Evolutionary conservation across 306 rosid genomes (phyloP).

Genomic region (Prunus fruticosa): DNA sequence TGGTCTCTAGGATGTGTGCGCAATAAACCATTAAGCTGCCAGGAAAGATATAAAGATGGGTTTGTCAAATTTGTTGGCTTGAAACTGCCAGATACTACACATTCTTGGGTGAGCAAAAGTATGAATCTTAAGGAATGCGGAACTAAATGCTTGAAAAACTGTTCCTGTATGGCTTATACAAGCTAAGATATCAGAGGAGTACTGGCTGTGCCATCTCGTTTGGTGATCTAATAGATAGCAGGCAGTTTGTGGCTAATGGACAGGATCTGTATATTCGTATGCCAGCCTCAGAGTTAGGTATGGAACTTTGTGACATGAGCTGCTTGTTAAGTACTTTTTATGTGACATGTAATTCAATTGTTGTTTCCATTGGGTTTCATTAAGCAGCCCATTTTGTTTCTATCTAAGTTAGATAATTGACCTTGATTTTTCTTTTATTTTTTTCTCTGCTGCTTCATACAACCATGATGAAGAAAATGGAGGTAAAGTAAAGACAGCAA

Average conservation of each 20-base stretch:
- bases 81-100: slow-evolving; percentile 35
- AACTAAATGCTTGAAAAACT: slow-evolving; percentile 38
- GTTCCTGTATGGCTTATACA: slow-evolving; percentile 55
- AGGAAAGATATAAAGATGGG: slow-evolving; percentile 27
- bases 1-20: too few relatives aligned
- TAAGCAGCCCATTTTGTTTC: too few relatives aligned
- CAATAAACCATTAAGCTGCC: slow-evolving; percentile 18
- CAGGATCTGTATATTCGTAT: slow-evolving; percentile 37
- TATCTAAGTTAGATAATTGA: not conserved
- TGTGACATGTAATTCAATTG: too few relatives aligned
- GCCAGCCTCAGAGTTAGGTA: slow-evolving; percentile 33
- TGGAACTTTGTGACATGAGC: not conserved
- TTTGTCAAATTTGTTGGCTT: slow-evolving; percentile 27
- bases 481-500: not conserved
- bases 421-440: not conserved
- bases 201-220: slow-evolving; percentile 36
- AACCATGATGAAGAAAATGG: not conserved
- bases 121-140: slow-evolving; percentile 43
- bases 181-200: slow-evolving; percentile 23
- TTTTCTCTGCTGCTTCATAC: not conserved
- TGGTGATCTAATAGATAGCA: slow-evolving; percentile 20
- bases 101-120: slow-evolving; percentile 32
- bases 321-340: not conserved
- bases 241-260: slow-evolving; percentile 19
- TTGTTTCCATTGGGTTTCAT: too few relatives aligned